A percentile compares a stretch with the other conserved stretches of the same genome.
Evolutionary conservation across 1,139 yeast genomes (phyloP).

Genomic region (Torulaspora pretoriensis): DNA sequence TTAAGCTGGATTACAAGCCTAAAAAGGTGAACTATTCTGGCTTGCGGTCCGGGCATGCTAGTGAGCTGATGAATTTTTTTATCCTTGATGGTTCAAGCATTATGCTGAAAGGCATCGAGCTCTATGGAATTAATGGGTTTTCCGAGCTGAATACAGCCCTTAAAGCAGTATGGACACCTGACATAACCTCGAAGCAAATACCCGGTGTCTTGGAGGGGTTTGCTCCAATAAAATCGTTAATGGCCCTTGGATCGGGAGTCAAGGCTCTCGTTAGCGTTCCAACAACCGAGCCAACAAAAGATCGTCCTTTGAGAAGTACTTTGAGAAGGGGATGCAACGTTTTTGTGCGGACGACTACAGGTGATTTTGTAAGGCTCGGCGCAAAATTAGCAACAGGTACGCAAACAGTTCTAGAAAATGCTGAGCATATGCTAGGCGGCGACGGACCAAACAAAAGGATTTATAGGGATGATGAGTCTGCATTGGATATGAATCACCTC

Average conservation of each 20-base stretch:
- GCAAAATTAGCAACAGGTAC: constrained; percentile 88
- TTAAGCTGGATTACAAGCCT: constrained; percentile 88
- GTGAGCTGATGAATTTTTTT: constrained; percentile 84
- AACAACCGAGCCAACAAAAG: constrained; percentile 64
- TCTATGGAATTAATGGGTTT: constrained; percentile 77
- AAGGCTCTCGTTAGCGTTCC: constrained; percentile 73
- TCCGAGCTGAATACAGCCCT: constrained; percentile 53
- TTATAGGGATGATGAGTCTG: constrained; percentile 14
- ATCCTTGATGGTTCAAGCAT: constrained; percentile 81
- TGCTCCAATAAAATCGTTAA: constrained; percentile 73
- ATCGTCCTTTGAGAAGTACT: constrained; percentile 65
- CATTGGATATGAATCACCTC: constrained; percentile 22
- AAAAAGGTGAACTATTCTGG: constrained; percentile 82
- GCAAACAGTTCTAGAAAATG: constrained; percentile 71
- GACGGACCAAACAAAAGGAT: constrained; percentile 25
- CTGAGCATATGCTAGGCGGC: constrained; percentile 51
- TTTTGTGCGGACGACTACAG: constrained; percentile 78
- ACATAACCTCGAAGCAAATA: constrained; percentile 72
- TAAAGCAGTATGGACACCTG: constrained; percentile 78
- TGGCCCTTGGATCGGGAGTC: constrained; percentile 74
- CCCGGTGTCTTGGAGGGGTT: constrained; percentile 78
- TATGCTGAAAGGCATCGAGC: constrained; percentile 52
- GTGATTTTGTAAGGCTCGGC: constrained; percentile 76
- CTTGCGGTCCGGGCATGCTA: constrained; percentile 75
- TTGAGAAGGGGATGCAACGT: constrained; percentile 70